A percentile compares a stretch with the other conserved stretches of the same genome.
phyloP scores from a whole-genome alignment of 208 protist genomes.

The Sergeia podlipaevii region DNA sequence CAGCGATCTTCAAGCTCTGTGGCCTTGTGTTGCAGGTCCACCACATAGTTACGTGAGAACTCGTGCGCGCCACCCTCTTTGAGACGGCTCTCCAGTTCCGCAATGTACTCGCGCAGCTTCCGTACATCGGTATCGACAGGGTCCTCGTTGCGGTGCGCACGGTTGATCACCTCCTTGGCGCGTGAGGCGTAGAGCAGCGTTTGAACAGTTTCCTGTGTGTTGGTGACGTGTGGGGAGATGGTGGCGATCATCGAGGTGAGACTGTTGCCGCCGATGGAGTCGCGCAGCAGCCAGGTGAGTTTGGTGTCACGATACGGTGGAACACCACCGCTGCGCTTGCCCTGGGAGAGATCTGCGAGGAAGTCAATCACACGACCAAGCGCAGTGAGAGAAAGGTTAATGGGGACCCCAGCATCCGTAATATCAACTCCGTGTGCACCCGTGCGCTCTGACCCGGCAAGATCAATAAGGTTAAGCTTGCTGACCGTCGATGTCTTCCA shows the following conservation, averaged over 20 bases:
- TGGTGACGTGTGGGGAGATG: slow-evolving; percentile 76
- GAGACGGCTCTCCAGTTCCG: too few relatives aligned
- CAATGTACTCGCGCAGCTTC: neutral
- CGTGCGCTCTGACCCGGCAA: slow-evolving; percentile 91
- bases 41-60: too few relatives aligned
- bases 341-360: slow-evolving; percentile 73
- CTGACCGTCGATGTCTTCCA: slow-evolving; percentile 45
- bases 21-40: slow-evolving; percentile 29
- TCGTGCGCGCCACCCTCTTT: too few relatives aligned
- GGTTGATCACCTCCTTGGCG: slow-evolving; percentile 91
- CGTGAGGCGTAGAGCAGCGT: slow-evolving; percentile 91
- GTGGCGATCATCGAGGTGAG: slow-evolving; percentile 97
- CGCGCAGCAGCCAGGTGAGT: slow-evolving; percentile 88
- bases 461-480: slow-evolving; percentile 92
- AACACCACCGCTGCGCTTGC: slow-evolving; percentile 32
- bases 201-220: slow-evolving; percentile 91
- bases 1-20: slow-evolving; percentile 24
- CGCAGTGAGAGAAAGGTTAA: slow-evolving; percentile 91
- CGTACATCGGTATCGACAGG: too few relatives aligned
- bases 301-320: slow-evolving; percentile 82
- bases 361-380: slow-evolving; percentile 89
- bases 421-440: slow-evolving; percentile 59
- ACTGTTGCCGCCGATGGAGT: slow-evolving; percentile 85
- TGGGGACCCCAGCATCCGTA: slow-evolving; percentile 77
- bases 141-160: slow-evolving; percentile 90